Evolutionary conservation across 1,139 yeast species (phyloP).

Genomic region (Diutina mesorugosa): DNA sequence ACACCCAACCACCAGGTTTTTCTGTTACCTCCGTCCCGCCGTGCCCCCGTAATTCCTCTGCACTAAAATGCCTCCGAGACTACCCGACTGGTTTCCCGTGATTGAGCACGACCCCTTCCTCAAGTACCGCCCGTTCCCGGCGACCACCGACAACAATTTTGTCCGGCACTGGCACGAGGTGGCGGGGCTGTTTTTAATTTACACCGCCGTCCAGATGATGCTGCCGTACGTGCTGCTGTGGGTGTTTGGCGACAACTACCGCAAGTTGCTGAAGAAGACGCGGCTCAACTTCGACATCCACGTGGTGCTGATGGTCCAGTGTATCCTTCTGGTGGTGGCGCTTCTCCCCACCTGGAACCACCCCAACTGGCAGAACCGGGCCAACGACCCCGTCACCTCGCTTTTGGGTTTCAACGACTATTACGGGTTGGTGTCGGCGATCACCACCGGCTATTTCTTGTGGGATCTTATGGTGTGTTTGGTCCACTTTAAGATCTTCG

Average conservation of each 20-base stretch:
- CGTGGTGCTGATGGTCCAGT: conserved; percentile 78
- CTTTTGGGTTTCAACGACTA: conserved; percentile 66
- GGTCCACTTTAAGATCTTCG: conserved; percentile 51
- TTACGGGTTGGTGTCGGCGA: conserved; percentile 55
- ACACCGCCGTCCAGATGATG: conserved; percentile 22
- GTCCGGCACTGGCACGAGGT: conserved; percentile 48
- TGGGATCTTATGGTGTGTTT: conserved; percentile 77
- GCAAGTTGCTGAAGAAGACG: conserved; percentile 28
- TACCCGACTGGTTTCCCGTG: background rate
- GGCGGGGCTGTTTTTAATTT: conserved; percentile 23
- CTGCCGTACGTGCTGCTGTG: conserved; percentile 21
- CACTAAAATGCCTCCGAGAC: background rate
- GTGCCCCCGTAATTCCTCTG: background rate
- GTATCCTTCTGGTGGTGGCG: conserved; percentile 40
- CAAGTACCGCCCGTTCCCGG: conserved; percentile 35
- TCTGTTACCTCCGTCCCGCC: background rate
- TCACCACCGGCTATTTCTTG: conserved; percentile 78
- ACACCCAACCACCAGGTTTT: background rate
- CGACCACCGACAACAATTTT: conserved; percentile 13
- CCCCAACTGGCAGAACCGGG: conserved; percentile 28
- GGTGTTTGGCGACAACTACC: conserved; percentile 31
- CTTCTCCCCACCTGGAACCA: conserved; percentile 51
- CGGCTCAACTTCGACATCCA: conserved; percentile 76
- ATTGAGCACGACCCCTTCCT: conserved; percentile 27
- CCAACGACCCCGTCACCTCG: conserved; percentile 24